Evolutionary conservation across 345 rosid genomes (phyloP).

Genomic region (Camelina hispida): DNA sequence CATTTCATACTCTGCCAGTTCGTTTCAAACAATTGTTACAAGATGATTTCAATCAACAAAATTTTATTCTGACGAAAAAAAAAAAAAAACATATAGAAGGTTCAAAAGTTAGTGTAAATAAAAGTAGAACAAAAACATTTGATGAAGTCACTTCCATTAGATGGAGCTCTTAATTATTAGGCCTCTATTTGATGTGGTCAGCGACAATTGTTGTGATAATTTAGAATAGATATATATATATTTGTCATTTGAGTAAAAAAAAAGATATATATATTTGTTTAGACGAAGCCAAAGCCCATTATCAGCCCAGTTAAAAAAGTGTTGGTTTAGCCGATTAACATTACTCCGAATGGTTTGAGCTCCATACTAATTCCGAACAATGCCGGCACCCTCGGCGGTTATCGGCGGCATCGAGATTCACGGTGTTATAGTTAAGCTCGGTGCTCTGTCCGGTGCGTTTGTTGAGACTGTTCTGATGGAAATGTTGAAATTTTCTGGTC

Average conservation of each 20-base stretch:
- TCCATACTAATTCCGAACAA: background rate
- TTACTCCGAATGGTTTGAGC: background rate
- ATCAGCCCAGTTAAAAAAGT: constrained; percentile 43
- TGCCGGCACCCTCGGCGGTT: constrained; percentile 21
- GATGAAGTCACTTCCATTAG: background rate
- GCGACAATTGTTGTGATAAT: background rate
- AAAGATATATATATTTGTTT: too few relatives aligned
- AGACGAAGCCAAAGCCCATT: constrained; percentile 47
- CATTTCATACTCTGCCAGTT: too few relatives aligned
- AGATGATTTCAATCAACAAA: too few relatives aligned
- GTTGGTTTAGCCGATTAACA: background rate
- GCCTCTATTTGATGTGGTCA: background rate
- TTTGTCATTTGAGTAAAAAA: too few relatives aligned
- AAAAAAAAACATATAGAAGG: too few relatives aligned
- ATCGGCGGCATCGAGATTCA: constrained; percentile 44
- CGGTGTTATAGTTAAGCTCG: constrained; percentile 47
- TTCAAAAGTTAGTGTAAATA: background rate
- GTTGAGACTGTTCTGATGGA: constrained; percentile 51
- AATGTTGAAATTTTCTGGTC: constrained; percentile 45
- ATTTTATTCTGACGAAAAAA: too few relatives aligned
- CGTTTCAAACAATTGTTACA: too few relatives aligned
- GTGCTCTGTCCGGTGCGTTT: constrained; percentile 52
- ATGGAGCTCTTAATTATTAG: background rate
- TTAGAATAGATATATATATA: background rate
- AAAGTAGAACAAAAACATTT: background rate